Evolutionary conservation across 1,284 basidiomycete species (phyloP), one percentile per base, ranked within the genome.

Genomic region (Coriolopsis trogii): DNA sequence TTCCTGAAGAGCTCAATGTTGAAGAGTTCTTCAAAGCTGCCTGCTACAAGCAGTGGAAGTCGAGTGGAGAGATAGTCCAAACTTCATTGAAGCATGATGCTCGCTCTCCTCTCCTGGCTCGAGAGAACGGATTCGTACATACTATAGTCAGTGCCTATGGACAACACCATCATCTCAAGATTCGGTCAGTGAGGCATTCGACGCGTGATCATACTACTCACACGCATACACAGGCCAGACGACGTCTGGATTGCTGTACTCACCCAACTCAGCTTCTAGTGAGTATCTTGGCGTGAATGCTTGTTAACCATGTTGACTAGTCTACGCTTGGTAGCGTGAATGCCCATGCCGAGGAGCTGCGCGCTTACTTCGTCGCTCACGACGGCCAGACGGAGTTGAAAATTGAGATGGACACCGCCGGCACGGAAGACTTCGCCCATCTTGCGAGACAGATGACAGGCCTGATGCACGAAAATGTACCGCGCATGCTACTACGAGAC

Each of bases 161-260:
- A 31, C 51, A 69, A 4, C 76, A 76, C 49, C 70, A 69, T 10
- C 65, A 63, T 2, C 66, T 76, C 18, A 30, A n/a, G 4, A 47
- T 57, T n/a, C 52, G 55, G 55, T 57, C 31, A 6, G 47, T 36
- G 10, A n/a, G n/a, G n/a, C n/a, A n/a, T n/a, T n/a, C n/a, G n/a
- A n/a, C n/a, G n/a, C n/a, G n/a, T n/a, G n/a, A n/a, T n/a, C n/a
- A n/a, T n/a, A n/a, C n/a, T n/a, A n/a, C n/a, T n/a, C n/a, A n/a
- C n/a, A n/a, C n/a, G n/a, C n/a, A n/a, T n/a, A n/a, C n/a, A n/a
- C 26, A 67, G 74, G 8, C 75, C 76, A 1, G 75, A 76, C 41
- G 74, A 76, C 44, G 66, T 46, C 67, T 36, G 33, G 33, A n/a
- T 36, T 6, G 33, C 33, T n/a, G 20, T 36, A 6, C 15, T 36